These are phyloP conservation scores for Musa balbisiana DNA, from an alignment of 202 grass and related monocot species.

Conservation along the genomic window DNA sequence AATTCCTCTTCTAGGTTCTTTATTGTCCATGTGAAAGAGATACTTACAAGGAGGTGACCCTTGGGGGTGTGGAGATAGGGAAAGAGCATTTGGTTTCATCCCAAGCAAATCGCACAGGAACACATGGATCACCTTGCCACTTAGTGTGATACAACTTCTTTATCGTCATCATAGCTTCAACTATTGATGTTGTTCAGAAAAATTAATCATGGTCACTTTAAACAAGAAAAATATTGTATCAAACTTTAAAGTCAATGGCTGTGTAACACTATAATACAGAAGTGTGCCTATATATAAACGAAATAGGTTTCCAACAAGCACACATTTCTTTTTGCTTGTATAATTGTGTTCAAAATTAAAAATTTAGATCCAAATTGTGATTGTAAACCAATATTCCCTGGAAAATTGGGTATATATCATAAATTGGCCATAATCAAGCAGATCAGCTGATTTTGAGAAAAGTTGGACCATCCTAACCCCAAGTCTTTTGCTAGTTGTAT, in stretches of 20 bases:
- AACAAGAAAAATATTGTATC: neutral
- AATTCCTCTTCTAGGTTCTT: neutral
- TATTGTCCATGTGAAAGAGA: neutral
- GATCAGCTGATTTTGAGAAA: too few species aligned
- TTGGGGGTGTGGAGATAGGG: neutral
- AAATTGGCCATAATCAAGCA: too few species aligned
- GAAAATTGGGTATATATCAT: too few species aligned
- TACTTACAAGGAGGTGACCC: slow-evolving; percentile 4
- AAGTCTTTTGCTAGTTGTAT: neutral
- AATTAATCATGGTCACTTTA: neutral
- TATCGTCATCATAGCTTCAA: slow-evolving; percentile 2
- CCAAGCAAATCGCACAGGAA: neutral
- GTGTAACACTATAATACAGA: too few species aligned
- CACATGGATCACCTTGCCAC: slow-evolving; percentile 2
- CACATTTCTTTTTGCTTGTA: too few species aligned
- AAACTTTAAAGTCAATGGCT: too few species aligned
- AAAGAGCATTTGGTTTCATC: neutral
- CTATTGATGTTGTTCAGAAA: neutral
- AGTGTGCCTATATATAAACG: too few species aligned
- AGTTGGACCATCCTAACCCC: too few species aligned
- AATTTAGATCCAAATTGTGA: too few species aligned
- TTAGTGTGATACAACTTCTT: neutral
- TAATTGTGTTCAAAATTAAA: too few species aligned
- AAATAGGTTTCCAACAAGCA: too few species aligned
- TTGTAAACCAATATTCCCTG: too few species aligned